Percentiles rank a stretch among this genome's conserved stretches.
phyloP scores from a whole-genome alignment of 73 alveolate species.

The Urostyla sp. region DNA sequence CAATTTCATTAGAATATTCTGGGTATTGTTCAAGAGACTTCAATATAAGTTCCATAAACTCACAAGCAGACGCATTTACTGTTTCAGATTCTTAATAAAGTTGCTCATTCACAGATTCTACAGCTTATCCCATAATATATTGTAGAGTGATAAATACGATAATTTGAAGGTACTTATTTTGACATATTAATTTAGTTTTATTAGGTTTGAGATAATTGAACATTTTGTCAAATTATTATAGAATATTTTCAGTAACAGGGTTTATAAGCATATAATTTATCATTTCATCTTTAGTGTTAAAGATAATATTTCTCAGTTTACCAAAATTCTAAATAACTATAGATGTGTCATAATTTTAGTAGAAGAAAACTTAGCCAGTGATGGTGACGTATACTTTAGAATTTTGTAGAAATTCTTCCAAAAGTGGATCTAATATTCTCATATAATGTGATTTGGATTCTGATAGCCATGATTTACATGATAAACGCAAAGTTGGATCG shows the following conservation, averaged over 20 bases:
- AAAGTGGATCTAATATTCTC: constrained; percentile 87
- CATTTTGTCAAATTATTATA: constrained; percentile 58
- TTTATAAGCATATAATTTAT: constrained; percentile 69
- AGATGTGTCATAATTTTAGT: constrained; percentile 81
- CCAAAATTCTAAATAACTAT: constrained; percentile 86
- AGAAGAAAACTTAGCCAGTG: constrained; percentile 77
- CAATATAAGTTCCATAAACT: constrained; percentile 84
- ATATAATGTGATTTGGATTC: constrained; percentile 81
- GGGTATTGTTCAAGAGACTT: constrained; percentile 77
- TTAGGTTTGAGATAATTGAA: constrained; percentile 46
- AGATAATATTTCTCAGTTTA: constrained; percentile 83
- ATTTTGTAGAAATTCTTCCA: constrained; percentile 76
- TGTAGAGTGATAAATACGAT: constrained; percentile 82
- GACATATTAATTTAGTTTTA: constrained; percentile 60
- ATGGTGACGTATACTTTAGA: constrained; percentile 79
- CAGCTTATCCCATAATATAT: constrained; percentile 74
- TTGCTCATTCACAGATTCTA: constrained; percentile 25
- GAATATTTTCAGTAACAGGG: constrained; percentile 67
- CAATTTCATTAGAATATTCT: constrained; percentile 74
- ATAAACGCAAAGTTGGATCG: constrained; percentile 86
- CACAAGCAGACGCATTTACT: constrained; percentile 93
- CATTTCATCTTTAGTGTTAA: constrained; percentile 85
- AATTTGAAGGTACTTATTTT: constrained; percentile 79
- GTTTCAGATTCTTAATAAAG: constrained; percentile 52
- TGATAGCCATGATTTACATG: constrained; percentile 87